Base-by-base conservation (phyloP, 139 green algal genomes). In the Coccomyxa sp. region DNA sequence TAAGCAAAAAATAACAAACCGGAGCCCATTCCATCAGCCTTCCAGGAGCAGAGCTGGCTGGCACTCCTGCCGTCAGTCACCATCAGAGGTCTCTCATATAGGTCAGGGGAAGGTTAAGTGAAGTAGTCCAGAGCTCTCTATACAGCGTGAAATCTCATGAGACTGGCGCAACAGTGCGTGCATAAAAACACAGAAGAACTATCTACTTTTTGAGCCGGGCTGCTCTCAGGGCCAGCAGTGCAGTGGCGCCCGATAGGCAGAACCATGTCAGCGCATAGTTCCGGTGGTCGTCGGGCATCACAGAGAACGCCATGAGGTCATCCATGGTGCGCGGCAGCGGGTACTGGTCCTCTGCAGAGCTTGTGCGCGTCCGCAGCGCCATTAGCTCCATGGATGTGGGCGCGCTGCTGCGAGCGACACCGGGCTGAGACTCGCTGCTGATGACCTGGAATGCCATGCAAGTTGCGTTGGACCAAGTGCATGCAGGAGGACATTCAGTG, bases 211-310 rank as follows among this genome's bases (percentile, higher is more conserved):
- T 51, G 38, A 51, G 38, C 63, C 77, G 77, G 28, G 89, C 68
- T 0, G 84, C 86, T 81, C 87, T 84, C 27, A 84, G 63, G 0
- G 88, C 89, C 78, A 91, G 58, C 17, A 63, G 38, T 12, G 76
- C 76, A 27, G 85, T 92, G 67, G 82, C 83, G 17, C 67, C 86
- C 1, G 83, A 88, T 76, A 93, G 81, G 7, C 85, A 80, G 77
- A 88, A 94, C 92, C 92, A 94, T 1, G 90, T 95, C 51, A 86
- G 31, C 0, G 92, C 91, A 80, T 95, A 95, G 67, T 94, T 94
- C n/a, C 94, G 75, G 84, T 95, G 92, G 76, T 95, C 92, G 0
- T 79, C 25, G 11, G 92, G 92, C 83, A 90, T 95, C 16, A 95
- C 92, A 58, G 86, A 85, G 79, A 92, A 92, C 16, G 82, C 79